Base-by-base conservation (phyloP, 1,284 basidiomycete species). In the Grifola frondosa region DNA sequence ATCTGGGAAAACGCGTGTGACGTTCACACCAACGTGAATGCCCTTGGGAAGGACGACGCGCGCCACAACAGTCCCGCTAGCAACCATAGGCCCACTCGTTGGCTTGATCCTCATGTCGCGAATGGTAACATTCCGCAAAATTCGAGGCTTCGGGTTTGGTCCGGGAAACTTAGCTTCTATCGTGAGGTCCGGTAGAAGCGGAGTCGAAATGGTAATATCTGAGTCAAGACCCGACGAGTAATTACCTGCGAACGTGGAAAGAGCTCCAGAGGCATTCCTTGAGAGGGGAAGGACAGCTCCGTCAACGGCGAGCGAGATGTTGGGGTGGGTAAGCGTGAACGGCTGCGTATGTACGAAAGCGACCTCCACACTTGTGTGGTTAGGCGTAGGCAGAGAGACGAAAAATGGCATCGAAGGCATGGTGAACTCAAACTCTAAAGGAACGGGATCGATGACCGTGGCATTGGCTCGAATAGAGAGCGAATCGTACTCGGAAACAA, bases 51-150 rank as follows among this genome's bases (percentile, higher is more conserved):
- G 69, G 6, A 85, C 81, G 26, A 85, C 69, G 16, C 72, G 68
- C 9, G 75, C 87, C 40, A 70, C 73, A 5, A 90, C 77, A 1
- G 72, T 75, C 10, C 85, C 87, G 53, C 78, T 86, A 0, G 85
- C 82, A 16, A 81, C 65, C 56, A 89, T 74, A 1, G 61, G 61
- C n/a, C 57, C 48, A 9, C 66, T 67, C 0, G 53, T 49, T 4
- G 84, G 72, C 44, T 70, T 76, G 44, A 90, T 74, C 53, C 75
- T 78, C 88, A 90, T 89, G 53, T 86, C 74, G 21, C 71, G 73
- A 44, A 90, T 82, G 3, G 81, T 83, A 23, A 90, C 80, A 47
- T 87, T 69, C 15, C 75, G 77, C 15, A 90, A 68, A 31, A 90
- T 69, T 20, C 74, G 67, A 1, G 87, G 86, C 26, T 71, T 73